phyloP scores from a whole-genome alignment of 2,329 filamentous ascomycete species.

The Didymella keratinophila region DNA sequence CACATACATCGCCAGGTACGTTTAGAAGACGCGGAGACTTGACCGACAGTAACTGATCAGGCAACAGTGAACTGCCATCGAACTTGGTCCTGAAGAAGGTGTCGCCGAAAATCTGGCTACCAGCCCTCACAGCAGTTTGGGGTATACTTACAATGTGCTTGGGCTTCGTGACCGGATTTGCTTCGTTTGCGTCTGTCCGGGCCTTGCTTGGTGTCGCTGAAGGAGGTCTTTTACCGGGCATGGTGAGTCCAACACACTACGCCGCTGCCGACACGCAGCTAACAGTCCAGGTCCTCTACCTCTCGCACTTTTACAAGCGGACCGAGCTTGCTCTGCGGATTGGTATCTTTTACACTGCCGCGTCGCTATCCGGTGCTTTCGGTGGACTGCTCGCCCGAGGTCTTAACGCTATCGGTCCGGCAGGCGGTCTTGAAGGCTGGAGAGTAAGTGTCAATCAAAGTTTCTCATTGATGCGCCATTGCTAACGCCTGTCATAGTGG shows the following conservation, averaged over 20 bases:
- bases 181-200: slow-evolving; percentile 67
- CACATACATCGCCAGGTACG: slow-evolving; percentile 66
- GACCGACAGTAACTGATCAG: slow-evolving; percentile 4
- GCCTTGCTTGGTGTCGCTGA: slow-evolving; percentile 70
- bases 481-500: slow-evolving; percentile 53
- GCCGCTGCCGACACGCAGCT: neutral
- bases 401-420: slow-evolving; percentile 65
- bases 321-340: slow-evolving; percentile 69
- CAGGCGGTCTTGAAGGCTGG: slow-evolving; percentile 64
- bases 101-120: slow-evolving; percentile 68
- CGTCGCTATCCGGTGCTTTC: slow-evolving; percentile 70
- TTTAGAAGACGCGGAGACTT: neutral
- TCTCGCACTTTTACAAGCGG: slow-evolving; percentile 68
- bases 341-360: slow-evolving; percentile 72
- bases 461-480: too few relatives aligned
- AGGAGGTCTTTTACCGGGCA: slow-evolving; percentile 71
- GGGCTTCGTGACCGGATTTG: slow-evolving; percentile 62
- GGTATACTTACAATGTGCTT: slow-evolving; percentile 66
- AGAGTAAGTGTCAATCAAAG: neutral
- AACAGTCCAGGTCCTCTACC: slow-evolving; percentile 58
- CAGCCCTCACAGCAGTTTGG: slow-evolving; percentile 65
- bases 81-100: slow-evolving; percentile 70
- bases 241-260: slow-evolving; percentile 53
- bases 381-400: slow-evolving; percentile 69
- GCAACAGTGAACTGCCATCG: slow-evolving; percentile 65